Conservation (phyloP, 2,329 filamentous ascomycete genomes). For the Paecilomyces fulvus region DNA sequence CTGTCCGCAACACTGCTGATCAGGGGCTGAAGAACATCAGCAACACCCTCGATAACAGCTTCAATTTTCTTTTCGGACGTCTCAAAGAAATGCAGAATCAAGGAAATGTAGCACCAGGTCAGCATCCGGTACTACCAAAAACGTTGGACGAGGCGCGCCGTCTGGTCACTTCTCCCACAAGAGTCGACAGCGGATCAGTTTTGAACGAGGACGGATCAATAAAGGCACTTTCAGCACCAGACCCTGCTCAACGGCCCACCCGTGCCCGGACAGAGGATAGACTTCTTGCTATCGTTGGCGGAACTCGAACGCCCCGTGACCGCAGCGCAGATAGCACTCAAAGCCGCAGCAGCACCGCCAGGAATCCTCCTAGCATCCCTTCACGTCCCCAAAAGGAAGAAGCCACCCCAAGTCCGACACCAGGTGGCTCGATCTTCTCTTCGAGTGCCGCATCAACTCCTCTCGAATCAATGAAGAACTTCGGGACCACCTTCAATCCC, state of each 20-base stretch:
- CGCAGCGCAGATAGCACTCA: slow-evolving; percentile 62
- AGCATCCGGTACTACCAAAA: slow-evolving; percentile 57
- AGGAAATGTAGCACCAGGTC: slow-evolving; percentile 17
- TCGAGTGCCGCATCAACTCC: slow-evolving; percentile 41
- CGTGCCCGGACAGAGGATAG: slow-evolving; percentile 51
- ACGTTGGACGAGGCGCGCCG: slow-evolving; percentile 89
- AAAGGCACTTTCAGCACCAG: slow-evolving; percentile 29
- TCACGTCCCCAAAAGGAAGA: slow-evolving; percentile 10
- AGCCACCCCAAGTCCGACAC: slow-evolving; percentile 10
- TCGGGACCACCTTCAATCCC: slow-evolving; percentile 74
- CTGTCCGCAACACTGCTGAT: slow-evolving; percentile 79
- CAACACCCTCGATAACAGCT: slow-evolving; percentile 80
- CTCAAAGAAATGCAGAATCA: slow-evolving; percentile 59
- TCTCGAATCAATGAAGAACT: slow-evolving; percentile 71
- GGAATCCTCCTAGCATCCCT: slow-evolving; percentile 18
- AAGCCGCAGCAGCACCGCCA: slow-evolving; percentile 33
- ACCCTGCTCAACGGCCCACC: slow-evolving; percentile 25
- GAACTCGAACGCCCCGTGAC: slow-evolving; percentile 57
- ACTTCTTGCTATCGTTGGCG: slow-evolving; percentile 62
- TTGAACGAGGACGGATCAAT: slow-evolving; percentile 46
- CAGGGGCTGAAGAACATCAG: slow-evolving; percentile 88
- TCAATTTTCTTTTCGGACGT: slow-evolving; percentile 85
- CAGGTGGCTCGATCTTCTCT: slow-evolving; percentile 12
- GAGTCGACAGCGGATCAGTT: slow-evolving; percentile 41
- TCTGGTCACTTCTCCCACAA: slow-evolving; percentile 56